Percentiles rank a stretch among this genome's conserved stretches.
phyloP scores from a whole-genome alignment of 371 early-diverging fungal species.

The Nematocida ausubeli region DNA sequence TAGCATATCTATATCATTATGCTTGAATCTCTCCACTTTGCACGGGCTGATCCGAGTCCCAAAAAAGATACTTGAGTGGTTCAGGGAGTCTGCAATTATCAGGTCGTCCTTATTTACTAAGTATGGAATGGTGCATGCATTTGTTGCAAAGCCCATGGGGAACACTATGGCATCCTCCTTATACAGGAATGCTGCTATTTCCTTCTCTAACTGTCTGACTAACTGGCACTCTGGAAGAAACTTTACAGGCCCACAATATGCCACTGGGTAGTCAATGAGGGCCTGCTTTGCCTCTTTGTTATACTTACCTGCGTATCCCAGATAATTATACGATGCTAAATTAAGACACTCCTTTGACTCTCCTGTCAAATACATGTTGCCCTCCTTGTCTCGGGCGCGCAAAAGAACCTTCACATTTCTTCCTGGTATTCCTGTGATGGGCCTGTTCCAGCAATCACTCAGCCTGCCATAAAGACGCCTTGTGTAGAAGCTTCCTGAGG shows the following conservation, averaged over 20 bases:
- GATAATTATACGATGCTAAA: conserved; percentile 94
- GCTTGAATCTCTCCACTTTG: conserved; percentile 85
- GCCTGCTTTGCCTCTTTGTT: conserved; percentile 86
- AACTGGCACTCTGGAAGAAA: conserved; percentile 71
- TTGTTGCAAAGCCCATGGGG: conserved; percentile 97
- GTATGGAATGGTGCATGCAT: conserved; percentile 88
- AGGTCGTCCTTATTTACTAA: conserved; percentile 81
- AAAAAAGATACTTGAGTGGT: conserved; percentile 89
- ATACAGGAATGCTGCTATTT: conserved; percentile 88
- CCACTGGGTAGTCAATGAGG: conserved; percentile 68
- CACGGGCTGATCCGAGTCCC: conserved; percentile 91
- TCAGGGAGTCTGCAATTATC: conserved; percentile 90
- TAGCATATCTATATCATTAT: conserved; percentile 78
- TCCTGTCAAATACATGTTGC: conserved; percentile 78
- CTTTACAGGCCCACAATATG: conserved; percentile 70
- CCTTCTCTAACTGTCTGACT: conserved; percentile 76
- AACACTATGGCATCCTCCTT: conserved; percentile 84
- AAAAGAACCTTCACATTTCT: conserved; percentile 78
- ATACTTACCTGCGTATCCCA: conserved; percentile 85
- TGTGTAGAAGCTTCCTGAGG: conserved; percentile 89
- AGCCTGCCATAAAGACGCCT: conserved; percentile 85
- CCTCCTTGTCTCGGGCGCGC: conserved; percentile 78
- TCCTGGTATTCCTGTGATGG: conserved; percentile 89
- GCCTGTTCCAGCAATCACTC: conserved; percentile 90
- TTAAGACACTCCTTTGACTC: conserved; percentile 78